Conservation (phyloP, 2,329 filamentous ascomycete genomes). For the Raffaelea ambrosiae region DNA sequence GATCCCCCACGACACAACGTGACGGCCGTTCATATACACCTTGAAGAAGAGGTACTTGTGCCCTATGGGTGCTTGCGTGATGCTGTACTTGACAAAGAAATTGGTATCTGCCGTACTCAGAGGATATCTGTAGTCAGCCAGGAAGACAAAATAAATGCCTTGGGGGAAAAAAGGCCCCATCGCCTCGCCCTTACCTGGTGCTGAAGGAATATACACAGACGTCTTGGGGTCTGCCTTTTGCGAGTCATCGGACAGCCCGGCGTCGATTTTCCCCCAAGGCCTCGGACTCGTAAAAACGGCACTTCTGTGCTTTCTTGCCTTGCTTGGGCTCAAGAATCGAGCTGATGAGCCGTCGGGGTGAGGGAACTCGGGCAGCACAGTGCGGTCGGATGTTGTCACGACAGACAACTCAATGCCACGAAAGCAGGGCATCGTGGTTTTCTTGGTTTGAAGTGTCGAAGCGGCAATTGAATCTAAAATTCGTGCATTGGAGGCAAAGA, state of each 20-base stretch:
- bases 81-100: constrained; percentile 43
- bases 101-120: constrained; percentile 29
- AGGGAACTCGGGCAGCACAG: constrained; percentile 42
- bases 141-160: too few relatives aligned
- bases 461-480: too few relatives aligned
- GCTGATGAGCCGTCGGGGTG: constrained; percentile 43
- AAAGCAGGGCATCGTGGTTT: constrained; percentile 35
- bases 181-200: constrained; percentile 42
- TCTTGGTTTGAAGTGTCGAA: too few relatives aligned
- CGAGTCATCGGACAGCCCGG: background rate
- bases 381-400: constrained; percentile 21
- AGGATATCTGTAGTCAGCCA: background rate
- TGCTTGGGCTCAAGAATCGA: constrained; percentile 18
- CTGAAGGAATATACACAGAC: constrained; percentile 49
- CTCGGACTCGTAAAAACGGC: constrained; percentile 6
- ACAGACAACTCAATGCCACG: constrained; percentile 40
- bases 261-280: background rate
- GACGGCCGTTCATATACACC: constrained; percentile 44
- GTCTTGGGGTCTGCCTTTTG: constrained; percentile 30
- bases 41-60: constrained; percentile 44
- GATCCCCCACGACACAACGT: constrained; percentile 44
- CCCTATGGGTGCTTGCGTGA: constrained; percentile 25
- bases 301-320: background rate
- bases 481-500: too few relatives aligned
- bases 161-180: too few relatives aligned